Base-by-base conservation (phyloP, 148 eudicot genomes). In the Rheum nobile region DNA sequence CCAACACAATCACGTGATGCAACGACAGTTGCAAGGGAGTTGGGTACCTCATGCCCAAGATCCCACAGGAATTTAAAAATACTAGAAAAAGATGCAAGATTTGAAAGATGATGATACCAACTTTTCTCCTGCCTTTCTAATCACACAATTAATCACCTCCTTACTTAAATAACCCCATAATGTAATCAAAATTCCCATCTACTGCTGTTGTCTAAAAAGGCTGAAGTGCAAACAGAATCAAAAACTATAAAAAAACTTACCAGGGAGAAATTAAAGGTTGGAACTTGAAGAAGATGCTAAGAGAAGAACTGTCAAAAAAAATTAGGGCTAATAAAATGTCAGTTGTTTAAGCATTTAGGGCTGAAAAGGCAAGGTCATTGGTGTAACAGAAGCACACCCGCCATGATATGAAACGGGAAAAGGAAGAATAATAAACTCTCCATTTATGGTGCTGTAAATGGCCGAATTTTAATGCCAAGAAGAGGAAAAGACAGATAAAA, bases 11-110 rank as follows among this genome's bases (percentile, higher is more conserved):
- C 70, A 65, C 70, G 70, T 65, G 70, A 65, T 31, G 39, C 14
- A 65, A 65, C 70, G 39, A 65, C 70, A 65, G 22, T 65, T 31
- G 31, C 70, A 65, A 50, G 39, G 38, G 13, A 65, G 21, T 65
- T 65, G 70, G 70, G 70, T 34, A 16, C 39, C 70, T 65, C 70
- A 34, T 65, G 39, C 41, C 2, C 70, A 65, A 65, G 38, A 65
- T n/a, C 70, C 70, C 41, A 65, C 70, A 34, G 8, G 32, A 65
- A 14, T 32, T 28, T 31, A 9, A 65, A 32, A 32, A 65, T 31
- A 65, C 70, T 17, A 29, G 13, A 61, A 61, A n/a, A 32, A 34
- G 70, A 34, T 31, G 39, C 39, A 65, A 65, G 22, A 1, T 65
- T 65, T 65, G 41, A 32, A 65, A 65, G 70, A 65, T 32, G n/a